Evolutionary conservation across 192 early-diverging fungal species (phyloP).

Genomic region (Gryganskiella cystojenkinii): DNA sequence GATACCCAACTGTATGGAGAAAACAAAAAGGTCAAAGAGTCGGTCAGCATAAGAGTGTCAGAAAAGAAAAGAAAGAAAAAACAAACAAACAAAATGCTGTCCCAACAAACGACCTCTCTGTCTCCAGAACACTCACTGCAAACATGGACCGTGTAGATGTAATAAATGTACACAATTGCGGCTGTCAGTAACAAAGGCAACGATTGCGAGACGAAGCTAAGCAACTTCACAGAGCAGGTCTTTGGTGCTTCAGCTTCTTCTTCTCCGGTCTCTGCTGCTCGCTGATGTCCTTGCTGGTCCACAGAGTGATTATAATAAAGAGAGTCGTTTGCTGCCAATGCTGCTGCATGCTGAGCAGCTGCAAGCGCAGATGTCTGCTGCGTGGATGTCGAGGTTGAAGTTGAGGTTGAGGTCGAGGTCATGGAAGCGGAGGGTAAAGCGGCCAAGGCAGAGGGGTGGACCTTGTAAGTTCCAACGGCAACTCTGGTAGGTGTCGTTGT

Average conservation of each 20-base stretch:
- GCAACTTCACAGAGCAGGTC: neutral
- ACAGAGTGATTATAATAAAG: neutral
- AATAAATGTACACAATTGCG: constrained; percentile 36
- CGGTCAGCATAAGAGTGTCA: neutral
- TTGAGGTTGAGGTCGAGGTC: neutral
- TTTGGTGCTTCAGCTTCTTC: neutral
- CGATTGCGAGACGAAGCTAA: constrained; percentile 4
- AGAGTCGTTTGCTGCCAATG: constrained; percentile 23
- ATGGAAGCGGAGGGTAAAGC: neutral
- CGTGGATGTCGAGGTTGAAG: too few species aligned
- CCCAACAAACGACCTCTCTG: too few species aligned
- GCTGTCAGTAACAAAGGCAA: constrained; percentile 26
- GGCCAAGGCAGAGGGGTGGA: constrained; percentile 41
- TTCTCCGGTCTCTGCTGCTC: neutral
- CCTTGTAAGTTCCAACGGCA: constrained; percentile 15
- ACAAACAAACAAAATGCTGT: too few species aligned
- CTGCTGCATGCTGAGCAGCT: constrained; percentile 33
- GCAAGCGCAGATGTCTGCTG: constrained; percentile 23
- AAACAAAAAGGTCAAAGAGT: neutral
- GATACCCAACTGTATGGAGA: neutral
- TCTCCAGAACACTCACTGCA: constrained; percentile 45
- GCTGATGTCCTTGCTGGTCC: neutral
- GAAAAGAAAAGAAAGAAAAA: neutral
- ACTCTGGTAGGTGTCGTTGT: neutral
- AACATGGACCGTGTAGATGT: constrained; percentile 36